A percentile compares a stretch with the other conserved stretches of the same genome.
phyloP scores from a whole-genome alignment of 441 rosid species.

The Breynia disticha region DNA sequence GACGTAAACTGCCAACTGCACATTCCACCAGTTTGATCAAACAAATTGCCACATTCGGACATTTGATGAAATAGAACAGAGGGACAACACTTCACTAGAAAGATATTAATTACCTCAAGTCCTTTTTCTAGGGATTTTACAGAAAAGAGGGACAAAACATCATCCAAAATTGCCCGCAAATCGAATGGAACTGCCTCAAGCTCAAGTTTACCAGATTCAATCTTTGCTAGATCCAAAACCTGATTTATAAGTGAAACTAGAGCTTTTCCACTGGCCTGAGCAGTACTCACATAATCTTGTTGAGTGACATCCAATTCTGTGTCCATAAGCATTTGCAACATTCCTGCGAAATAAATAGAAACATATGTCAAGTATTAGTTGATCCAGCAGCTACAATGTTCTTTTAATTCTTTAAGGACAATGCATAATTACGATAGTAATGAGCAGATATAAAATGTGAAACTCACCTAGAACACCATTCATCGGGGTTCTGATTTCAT shows the following conservation, averaged over 20 bases:
- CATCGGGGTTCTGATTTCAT: constrained; percentile 96
- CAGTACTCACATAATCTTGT: constrained; percentile 80
- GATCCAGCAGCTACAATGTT: not conserved
- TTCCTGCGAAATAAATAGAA: constrained; percentile 40
- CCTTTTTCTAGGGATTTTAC: constrained; percentile 79
- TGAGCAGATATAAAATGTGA: not conserved
- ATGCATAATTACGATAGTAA: too few species aligned
- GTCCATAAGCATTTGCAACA: constrained; percentile 86
- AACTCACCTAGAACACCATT: constrained; percentile 91
- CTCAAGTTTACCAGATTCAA: constrained; percentile 91
- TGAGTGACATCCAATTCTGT: constrained; percentile 80
- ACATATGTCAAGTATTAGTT: constrained; percentile 2
- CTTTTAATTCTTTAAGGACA: not conserved
- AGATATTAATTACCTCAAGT: constrained; percentile 49
- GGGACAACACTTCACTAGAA: constrained; percentile 1
- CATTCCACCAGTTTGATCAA: constrained; percentile 16
- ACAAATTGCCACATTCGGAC: constrained; percentile 13
- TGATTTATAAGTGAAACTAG: constrained; percentile 80
- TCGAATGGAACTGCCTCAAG: constrained; percentile 79
- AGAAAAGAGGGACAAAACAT: constrained; percentile 81
- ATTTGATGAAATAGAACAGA: constrained; percentile 6
- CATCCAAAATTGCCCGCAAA: constrained; percentile 69
- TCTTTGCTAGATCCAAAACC: constrained; percentile 93
- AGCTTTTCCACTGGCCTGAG: constrained; percentile 89
- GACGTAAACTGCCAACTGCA: constrained; percentile 78